Conservation (phyloP, 129 eudicot species). For the Smallanthus sonchifolius region DNA sequence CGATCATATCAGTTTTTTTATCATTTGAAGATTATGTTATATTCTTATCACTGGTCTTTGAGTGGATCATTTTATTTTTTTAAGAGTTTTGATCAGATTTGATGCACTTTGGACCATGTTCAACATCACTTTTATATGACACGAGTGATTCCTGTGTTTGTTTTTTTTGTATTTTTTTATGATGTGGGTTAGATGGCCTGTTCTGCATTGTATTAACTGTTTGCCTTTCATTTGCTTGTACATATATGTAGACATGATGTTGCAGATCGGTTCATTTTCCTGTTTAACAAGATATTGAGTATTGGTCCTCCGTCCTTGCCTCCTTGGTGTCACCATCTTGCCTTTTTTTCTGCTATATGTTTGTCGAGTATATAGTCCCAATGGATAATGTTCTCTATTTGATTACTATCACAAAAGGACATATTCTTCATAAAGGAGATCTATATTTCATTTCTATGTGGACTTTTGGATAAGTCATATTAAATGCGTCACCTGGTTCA, state of each 20-base stretch:
- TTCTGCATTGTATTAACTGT: constrained; percentile 3
- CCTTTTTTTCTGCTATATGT: background rate
- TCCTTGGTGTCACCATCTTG: background rate
- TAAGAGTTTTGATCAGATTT: constrained; percentile 9
- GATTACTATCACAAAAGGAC: constrained; percentile 2
- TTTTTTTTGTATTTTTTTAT: background rate
- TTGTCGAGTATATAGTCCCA: background rate
- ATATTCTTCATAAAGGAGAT: background rate
- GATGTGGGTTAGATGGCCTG: background rate
- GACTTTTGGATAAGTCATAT: constrained; percentile 13
- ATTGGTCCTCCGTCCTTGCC: background rate
- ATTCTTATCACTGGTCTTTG: background rate
- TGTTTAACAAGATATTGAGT: background rate
- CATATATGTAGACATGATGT: background rate
- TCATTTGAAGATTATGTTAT: background rate
- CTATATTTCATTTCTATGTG: background rate
- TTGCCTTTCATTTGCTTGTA: background rate
- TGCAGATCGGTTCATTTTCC: background rate
- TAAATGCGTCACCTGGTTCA: background rate
- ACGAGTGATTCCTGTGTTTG: background rate
- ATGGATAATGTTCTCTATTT: background rate
- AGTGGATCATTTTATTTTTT: background rate
- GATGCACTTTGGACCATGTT: background rate
- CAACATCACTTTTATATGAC: constrained; percentile 1
- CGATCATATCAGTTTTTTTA: background rate